Evolutionary conservation across 805 yeast species (phyloP).

Genomic region (Hyphopichia homilentoma): DNA sequence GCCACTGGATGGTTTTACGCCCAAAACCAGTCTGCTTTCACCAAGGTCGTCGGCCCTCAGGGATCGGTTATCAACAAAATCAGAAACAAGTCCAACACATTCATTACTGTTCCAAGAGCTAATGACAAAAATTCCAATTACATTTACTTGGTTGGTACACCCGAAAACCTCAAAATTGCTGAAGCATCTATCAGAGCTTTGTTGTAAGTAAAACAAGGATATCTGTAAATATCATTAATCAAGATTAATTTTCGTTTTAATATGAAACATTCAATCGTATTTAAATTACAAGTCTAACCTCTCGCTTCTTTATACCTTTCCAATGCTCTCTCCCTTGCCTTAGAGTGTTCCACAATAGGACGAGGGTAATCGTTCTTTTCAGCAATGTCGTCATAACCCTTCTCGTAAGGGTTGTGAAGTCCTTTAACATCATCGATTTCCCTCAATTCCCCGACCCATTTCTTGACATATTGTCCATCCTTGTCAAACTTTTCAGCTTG

Average conservation of each 20-base stretch:
- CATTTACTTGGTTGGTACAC: conserved; percentile 58
- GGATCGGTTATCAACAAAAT: conserved; percentile 64
- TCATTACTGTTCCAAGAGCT: conserved; percentile 61
- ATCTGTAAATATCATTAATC: too few species aligned
- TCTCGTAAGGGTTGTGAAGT: conserved; percentile 31
- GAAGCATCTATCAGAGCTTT: conserved; percentile 13
- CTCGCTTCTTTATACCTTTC: conserved; percentile 37
- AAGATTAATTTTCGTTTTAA: background rate
- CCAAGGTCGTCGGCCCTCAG: conserved; percentile 70
- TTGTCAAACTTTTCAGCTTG: conserved; percentile 50
- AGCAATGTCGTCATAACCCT: conserved; percentile 21
- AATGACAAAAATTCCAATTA: conserved; percentile 49
- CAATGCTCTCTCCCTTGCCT: conserved; percentile 39
- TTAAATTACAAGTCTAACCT: conserved; percentile 1
- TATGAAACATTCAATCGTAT: background rate
- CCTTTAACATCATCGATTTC: conserved; percentile 21
- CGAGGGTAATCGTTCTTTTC: conserved; percentile 34
- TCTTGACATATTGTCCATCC: conserved; percentile 41
- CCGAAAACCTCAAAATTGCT: conserved; percentile 44
- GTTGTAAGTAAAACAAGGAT: too few species aligned
- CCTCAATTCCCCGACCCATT: conserved; percentile 49
- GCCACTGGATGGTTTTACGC: conserved; percentile 62
- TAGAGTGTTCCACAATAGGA: conserved; percentile 43
- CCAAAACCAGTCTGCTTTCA: conserved; percentile 48
- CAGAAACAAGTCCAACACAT: conserved; percentile 55